A percentile compares a stretch with the other conserved stretches of the same genome.
Conservation (phyloP, 805 yeast genomes). For the Candida vartiovaarae region DNA sequence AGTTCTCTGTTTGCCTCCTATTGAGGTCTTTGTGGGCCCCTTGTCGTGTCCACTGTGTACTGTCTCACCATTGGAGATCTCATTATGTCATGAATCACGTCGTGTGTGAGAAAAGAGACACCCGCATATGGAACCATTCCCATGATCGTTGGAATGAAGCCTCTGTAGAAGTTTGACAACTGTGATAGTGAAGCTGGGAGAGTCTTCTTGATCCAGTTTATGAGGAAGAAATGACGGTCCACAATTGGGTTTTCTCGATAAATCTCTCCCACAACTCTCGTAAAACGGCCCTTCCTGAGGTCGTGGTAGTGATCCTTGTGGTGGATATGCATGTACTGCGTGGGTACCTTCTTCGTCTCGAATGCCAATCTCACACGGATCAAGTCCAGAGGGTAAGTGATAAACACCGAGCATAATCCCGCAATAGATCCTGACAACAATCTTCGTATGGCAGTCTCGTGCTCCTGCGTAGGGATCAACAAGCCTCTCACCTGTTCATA, state of each 20-base stretch:
- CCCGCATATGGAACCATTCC: constrained; percentile 99
- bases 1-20: constrained; percentile 29
- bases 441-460: constrained; percentile 78
- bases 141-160: constrained; percentile 85
- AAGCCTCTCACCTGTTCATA: constrained; percentile 85
- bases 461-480: constrained; percentile 64
- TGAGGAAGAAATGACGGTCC: constrained; percentile 14
- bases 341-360: constrained; percentile 43
- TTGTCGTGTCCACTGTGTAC: constrained; percentile 36
- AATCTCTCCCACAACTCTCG: constrained; percentile 19
- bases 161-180: constrained; percentile 72
- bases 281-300: constrained; percentile 25
- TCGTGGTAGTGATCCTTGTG: constrained; percentile 18
- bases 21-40: constrained; percentile 1
- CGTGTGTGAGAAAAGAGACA: constrained; percentile 93
- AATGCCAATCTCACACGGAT: constrained; percentile 89
- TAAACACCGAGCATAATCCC: constrained; percentile 79
- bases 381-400: constrained; percentile 88
- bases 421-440: constrained; percentile 85
- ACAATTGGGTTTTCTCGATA: constrained; percentile 21
- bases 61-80: constrained; percentile 50
- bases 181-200: constrained; percentile 17
- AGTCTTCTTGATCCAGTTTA: constrained; percentile 15
- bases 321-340: constrained; percentile 12
- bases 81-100: constrained; percentile 78